Percentiles rank a stretch among this genome's conserved stretches.
Evolutionary conservation across 225 moss, liverwort and hornwort species (phyloP).

Genomic region (Thuidium tamariscinum): DNA sequence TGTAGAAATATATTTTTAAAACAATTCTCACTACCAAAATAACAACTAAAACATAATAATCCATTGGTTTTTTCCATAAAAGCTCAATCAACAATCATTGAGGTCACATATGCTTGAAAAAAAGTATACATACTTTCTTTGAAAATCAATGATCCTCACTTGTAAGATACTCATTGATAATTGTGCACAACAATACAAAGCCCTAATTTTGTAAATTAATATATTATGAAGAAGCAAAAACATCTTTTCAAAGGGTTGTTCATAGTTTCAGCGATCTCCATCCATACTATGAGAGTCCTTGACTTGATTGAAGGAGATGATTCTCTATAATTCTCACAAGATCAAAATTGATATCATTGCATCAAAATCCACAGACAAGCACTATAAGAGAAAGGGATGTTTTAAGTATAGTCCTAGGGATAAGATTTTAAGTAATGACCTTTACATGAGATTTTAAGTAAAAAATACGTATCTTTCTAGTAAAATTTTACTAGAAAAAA

Average conservation of each 20-base stretch:
- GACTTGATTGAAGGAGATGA: neutral
- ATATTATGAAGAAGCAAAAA: neutral
- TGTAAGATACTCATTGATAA: neutral
- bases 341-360: neutral
- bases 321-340: neutral
- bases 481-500: too few relatives aligned
- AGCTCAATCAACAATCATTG: neutral
- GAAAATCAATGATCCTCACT: neutral
- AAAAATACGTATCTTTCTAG: too few relatives aligned
- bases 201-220: neutral
- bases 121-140: neutral
- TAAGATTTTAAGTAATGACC: too few relatives aligned
- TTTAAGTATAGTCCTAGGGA: too few relatives aligned
- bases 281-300: neutral
- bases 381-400: too few relatives aligned
- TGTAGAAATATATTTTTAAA: neutral
- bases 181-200: neutral
- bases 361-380: neutral
- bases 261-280: accelerated
- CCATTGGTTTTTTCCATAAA: neutral
- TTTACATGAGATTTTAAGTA: too few relatives aligned
- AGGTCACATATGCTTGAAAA: neutral
- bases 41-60: neutral
- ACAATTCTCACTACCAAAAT: neutral
- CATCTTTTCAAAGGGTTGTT: neutral